A percentile compares a stretch with the other conserved stretches of the same genome.
These are phyloP conservation scores for Trapa incisa DNA, from an alignment of 345 rosid species.

Conservation along the genomic window DNA sequence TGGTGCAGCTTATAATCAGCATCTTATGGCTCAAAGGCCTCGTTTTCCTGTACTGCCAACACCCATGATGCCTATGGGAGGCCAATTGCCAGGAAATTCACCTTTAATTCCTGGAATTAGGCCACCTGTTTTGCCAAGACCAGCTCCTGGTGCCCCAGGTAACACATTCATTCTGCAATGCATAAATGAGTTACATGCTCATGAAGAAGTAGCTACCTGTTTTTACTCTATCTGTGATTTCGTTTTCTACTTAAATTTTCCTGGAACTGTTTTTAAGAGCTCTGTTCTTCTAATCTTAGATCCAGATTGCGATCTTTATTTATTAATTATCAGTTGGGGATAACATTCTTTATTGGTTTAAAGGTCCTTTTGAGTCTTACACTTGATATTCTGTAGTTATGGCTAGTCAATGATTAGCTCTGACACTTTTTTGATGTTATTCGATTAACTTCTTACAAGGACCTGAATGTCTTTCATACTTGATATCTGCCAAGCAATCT, in stretches of 20 bases:
- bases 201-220: neutral
- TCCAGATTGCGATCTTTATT: neutral
- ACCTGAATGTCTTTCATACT: neutral
- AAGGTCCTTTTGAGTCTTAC: neutral
- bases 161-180: neutral
- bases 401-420: neutral
- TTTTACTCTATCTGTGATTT: neutral
- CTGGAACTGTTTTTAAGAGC: neutral
- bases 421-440: neutral
- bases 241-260: neutral
- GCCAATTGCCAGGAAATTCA: slow-evolving; percentile 27
- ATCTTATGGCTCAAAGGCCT: slow-evolving; percentile 66
- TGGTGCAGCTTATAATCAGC: slow-evolving; percentile 83
- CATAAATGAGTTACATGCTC: neutral
- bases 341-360: neutral
- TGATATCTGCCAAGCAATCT: neutral
- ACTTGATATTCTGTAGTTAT: neutral
- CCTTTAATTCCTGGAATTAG: slow-evolving; percentile 56
- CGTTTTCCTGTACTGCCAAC: slow-evolving; percentile 68
- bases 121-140: slow-evolving; percentile 83
- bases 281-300: neutral
- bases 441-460: neutral
- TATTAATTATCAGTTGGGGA: neutral
- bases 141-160: slow-evolving; percentile 50
- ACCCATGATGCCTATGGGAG: slow-evolving; percentile 39